A percentile compares a stretch with the other conserved stretches of the same genome.
phyloP scores from a whole-genome alignment of 805 yeast genomes.

The Helenozyma rhizophorensis region DNA sequence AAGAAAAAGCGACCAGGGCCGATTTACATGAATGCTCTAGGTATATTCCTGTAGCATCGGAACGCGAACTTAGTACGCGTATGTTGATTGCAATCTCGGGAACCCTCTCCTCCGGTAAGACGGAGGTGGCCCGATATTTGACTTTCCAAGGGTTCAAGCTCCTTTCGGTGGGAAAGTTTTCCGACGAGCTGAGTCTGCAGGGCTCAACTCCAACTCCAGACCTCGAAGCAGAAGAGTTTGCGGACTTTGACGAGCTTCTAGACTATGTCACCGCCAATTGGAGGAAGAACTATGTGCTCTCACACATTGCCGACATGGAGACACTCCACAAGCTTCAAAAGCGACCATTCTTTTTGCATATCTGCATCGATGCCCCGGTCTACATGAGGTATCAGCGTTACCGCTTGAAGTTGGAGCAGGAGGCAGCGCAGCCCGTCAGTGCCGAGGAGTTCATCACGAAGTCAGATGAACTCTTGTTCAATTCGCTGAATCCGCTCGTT shows the following conservation, averaged over 20 bases:
- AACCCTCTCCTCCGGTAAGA: constrained; percentile 60
- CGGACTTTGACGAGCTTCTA: constrained; percentile 41
- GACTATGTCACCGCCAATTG: constrained; percentile 65
- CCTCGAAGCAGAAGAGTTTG: constrained; percentile 26
- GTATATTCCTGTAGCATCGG: not conserved
- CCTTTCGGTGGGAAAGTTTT: constrained; percentile 11
- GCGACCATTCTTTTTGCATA: constrained; percentile 80
- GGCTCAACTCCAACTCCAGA: constrained; percentile 1
- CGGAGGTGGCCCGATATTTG: constrained; percentile 58
- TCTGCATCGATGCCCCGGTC: constrained; percentile 73
- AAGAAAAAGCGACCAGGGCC: constrained; percentile 4
- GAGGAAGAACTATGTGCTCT: constrained; percentile 56
- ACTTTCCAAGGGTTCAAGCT: constrained; percentile 48
- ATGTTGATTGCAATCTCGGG: constrained; percentile 81
- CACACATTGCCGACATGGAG: constrained; percentile 41
- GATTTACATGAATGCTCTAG: not conserved
- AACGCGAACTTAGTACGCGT: not conserved
- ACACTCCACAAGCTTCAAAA: constrained; percentile 48
- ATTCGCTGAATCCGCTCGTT: constrained; percentile 47
- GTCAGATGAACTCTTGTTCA: constrained; percentile 37
- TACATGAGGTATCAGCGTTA: constrained; percentile 40
- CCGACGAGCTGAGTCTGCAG: not conserved
- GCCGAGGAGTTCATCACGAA: constrained; percentile 34
- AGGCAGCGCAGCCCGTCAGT: constrained; percentile 5
- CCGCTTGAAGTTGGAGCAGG: constrained; percentile 11